phyloP scores from a whole-genome alignment of 345 rosid genomes.

The Acer saccharum region DNA sequence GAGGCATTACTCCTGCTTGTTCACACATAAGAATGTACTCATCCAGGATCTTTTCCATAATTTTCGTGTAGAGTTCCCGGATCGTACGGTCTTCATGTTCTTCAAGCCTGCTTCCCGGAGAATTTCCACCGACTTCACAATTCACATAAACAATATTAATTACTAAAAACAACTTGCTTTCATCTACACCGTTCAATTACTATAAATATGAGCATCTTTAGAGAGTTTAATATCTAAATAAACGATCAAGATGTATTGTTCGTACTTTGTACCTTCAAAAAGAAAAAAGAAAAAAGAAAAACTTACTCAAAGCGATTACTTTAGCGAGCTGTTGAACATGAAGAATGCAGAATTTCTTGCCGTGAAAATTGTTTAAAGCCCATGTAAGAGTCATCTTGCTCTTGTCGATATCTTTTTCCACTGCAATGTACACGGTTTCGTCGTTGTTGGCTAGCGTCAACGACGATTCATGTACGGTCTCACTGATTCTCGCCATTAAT shows the following conservation, averaged over 20 bases:
- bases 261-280: too few relatives aligned
- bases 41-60: conserved; percentile 26
- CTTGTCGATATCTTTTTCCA: conserved; percentile 50
- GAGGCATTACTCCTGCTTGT: conserved; percentile 25
- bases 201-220: too few relatives aligned
- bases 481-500: neutral
- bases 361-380: conserved; percentile 50
- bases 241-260: too few relatives aligned
- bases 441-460: conserved; percentile 27
- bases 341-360: conserved; percentile 41
- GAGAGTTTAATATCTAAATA: too few relatives aligned
- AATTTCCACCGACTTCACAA: conserved; percentile 15
- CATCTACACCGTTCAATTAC: neutral
- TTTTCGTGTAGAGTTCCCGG: conserved; percentile 28
- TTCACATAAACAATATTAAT: neutral
- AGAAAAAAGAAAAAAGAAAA: neutral
- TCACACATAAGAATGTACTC: conserved; percentile 36
- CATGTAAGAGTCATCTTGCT: conserved; percentile 53
- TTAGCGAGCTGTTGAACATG: conserved; percentile 37
- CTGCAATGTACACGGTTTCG: conserved; percentile 61
- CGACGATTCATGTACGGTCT: conserved; percentile 28
- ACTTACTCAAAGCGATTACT: conserved; percentile 14
- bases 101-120: neutral
- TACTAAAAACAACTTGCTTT: too few relatives aligned
- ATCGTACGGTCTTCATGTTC: conserved; percentile 15